A percentile compares a stretch with the other conserved stretches of the same genome.
Evolutionary conservation across 2,329 filamentous ascomycete species (phyloP).

Genomic region (Aspergillus calidoustus): DNA sequence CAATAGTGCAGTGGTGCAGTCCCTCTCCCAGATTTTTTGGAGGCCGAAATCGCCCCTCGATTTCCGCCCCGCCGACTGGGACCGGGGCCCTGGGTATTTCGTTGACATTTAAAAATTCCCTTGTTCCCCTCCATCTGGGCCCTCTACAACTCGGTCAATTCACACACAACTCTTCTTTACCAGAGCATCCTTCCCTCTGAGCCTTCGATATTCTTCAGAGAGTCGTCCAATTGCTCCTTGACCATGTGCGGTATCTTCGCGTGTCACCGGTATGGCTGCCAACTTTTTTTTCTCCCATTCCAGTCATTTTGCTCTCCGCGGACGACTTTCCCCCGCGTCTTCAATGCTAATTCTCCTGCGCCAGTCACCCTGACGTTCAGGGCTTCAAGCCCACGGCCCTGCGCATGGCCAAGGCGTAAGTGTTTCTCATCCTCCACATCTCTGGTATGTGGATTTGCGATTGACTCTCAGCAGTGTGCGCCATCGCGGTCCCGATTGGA

Average conservation of each 20-base stretch:
- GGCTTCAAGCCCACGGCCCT: constrained; percentile 96
- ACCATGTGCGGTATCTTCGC: constrained; percentile 97
- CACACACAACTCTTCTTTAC: constrained; percentile 28
- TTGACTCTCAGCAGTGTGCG: constrained; percentile 70
- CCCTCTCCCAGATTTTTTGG: constrained; percentile 20
- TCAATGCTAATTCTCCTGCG: constrained; percentile 24
- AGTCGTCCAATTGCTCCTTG: constrained; percentile 37
- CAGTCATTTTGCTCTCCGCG: not conserved
- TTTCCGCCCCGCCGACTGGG: constrained; percentile 27
- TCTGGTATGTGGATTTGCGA: constrained; percentile 13
- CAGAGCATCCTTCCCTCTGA: constrained; percentile 26
- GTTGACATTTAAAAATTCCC: constrained; percentile 31
- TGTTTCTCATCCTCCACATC: constrained; percentile 30
- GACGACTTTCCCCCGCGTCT: constrained; percentile 8
- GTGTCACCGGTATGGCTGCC: constrained; percentile 77
- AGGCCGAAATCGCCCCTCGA: constrained; percentile 35
- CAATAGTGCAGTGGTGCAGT: not conserved
- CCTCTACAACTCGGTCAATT: constrained; percentile 16
- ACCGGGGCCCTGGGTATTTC: constrained; percentile 7
- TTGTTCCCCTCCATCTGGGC: constrained; percentile 9
- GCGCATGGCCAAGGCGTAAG: constrained; percentile 91
- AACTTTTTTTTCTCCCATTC: not conserved
- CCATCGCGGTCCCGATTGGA: constrained; percentile 98
- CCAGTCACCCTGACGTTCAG: constrained; percentile 84
- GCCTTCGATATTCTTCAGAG: constrained; percentile 19